phyloP scores from a whole-genome alignment of 768 basidiomycete genomes.

The Cystobasidium onofrii region DNA sequence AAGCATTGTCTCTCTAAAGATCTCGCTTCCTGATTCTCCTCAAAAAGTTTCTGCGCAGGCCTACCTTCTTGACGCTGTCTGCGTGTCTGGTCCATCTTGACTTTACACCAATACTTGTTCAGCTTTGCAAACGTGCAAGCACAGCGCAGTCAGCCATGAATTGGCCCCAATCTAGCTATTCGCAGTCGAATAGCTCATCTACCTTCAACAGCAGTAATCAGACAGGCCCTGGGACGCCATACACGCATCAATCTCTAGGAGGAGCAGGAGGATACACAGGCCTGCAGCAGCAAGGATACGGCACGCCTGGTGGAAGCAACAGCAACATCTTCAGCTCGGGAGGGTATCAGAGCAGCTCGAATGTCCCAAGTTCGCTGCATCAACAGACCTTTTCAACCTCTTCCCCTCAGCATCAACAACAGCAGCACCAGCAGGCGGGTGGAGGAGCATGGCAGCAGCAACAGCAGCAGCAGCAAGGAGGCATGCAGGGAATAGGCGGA shows the following conservation, averaged over 20 bases:
- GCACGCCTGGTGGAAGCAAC: not conserved
- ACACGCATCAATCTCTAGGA: not conserved
- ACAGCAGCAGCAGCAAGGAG: not conserved
- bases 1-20: too few relatives aligned
- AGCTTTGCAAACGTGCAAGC: not conserved
- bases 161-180: conserved; percentile 10
- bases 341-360: not conserved
- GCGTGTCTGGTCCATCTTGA: too few relatives aligned
- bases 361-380: not conserved
- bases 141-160: not conserved
- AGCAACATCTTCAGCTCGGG: not conserved
- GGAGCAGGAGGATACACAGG: not conserved
- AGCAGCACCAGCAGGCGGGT: not conserved
- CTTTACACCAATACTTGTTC: not conserved
- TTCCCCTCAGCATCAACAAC: conserved; percentile 17
- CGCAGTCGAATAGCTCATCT: not conserved
- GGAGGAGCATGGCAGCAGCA: not conserved
- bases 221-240: not conserved
- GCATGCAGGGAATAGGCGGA: not conserved
- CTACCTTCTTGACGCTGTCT: too few relatives aligned
- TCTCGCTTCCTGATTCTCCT: too few relatives aligned
- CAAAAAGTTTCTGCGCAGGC: too few relatives aligned
- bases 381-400: conserved; percentile 12
- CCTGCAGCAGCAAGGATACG: conserved; percentile 7
- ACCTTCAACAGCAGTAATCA: not conserved